Evolutionary conservation across 139 green algal genomes (phyloP).

Genomic region (Chlorella vulgaris): DNA sequence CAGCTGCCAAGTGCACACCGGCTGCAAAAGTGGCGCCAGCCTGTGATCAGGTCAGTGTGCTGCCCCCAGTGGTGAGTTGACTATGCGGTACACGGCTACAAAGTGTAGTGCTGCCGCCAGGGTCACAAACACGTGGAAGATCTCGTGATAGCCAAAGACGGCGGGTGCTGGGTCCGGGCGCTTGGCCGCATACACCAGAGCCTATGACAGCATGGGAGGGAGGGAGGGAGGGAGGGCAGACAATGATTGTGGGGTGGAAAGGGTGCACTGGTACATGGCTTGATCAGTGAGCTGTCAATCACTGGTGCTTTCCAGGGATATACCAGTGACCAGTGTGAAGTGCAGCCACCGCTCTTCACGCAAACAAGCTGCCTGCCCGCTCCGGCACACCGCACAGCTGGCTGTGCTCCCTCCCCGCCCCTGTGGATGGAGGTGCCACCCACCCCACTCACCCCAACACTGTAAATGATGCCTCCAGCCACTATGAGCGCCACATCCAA

Average conservation of each 20-base stretch:
- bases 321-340: too few relatives aligned
- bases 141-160: slow-evolving; percentile 58
- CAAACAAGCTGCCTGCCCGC: not conserved
- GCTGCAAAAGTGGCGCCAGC: too few relatives aligned
- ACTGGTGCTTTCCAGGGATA: too few relatives aligned
- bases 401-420: too few relatives aligned
- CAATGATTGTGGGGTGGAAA: too few relatives aligned
- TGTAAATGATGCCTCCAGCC: slow-evolving; percentile 16
- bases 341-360: too few relatives aligned
- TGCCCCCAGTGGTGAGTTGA: slow-evolving; percentile 22
- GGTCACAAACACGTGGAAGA: slow-evolving; percentile 49
- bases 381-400: too few relatives aligned
- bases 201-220: not conserved
- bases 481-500: slow-evolving; percentile 11
- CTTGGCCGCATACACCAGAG: slow-evolving; percentile 33
- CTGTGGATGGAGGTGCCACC: not conserved
- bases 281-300: too few relatives aligned
- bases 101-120: slow-evolving; percentile 43
- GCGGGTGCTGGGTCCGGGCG: slow-evolving; percentile 43
- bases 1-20: too few relatives aligned
- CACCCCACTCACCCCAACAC: slow-evolving; percentile 5
- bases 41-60: too few relatives aligned
- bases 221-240: not conserved
- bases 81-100: slow-evolving; percentile 35
- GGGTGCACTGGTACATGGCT: too few relatives aligned